phyloP scores from a whole-genome alignment of 495 filamentous ascomycete species.

The Penicilliopsis zonata region DNA sequence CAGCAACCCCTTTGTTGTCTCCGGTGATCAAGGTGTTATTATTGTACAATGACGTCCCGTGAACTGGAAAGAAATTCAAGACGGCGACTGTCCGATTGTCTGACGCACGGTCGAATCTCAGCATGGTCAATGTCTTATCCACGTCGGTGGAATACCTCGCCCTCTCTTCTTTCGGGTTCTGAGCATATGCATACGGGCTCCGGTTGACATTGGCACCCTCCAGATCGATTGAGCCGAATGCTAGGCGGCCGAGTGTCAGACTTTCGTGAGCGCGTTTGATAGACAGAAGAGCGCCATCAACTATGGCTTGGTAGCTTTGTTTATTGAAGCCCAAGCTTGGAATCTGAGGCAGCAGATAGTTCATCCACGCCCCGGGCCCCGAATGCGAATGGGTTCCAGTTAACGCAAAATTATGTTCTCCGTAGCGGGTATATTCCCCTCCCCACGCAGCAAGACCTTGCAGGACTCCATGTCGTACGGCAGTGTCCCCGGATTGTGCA shows the following conservation, averaged over 20 bases:
- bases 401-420: constrained; percentile 75
- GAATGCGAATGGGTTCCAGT: constrained; percentile 93
- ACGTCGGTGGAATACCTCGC: constrained; percentile 61
- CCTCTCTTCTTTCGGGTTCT: constrained; percentile 74
- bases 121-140: constrained; percentile 75
- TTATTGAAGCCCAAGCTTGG: constrained; percentile 81
- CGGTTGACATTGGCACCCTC: constrained; percentile 81
- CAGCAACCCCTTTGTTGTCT: constrained; percentile 95
- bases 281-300: constrained; percentile 72
- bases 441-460: constrained; percentile 57
- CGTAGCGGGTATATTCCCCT: constrained; percentile 58
- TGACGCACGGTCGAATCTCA: constrained; percentile 63
- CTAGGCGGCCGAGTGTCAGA: constrained; percentile 58
- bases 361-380: constrained; percentile 87
- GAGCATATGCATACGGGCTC: constrained; percentile 81
- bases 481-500: constrained; percentile 83
- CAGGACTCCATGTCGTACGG: constrained; percentile 74
- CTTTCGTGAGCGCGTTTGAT: constrained; percentile 74
- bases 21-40: constrained; percentile 90
- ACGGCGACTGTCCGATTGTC: constrained; percentile 67
- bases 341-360: constrained; percentile 91
- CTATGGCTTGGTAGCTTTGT: constrained; percentile 82
- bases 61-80: constrained; percentile 87
- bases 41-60: constrained; percentile 82
- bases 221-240: constrained; percentile 61